Percentiles rank a stretch among this genome's conserved stretches.
Conservation (phyloP, 352 stramenopile genomes). For the Phytophthora sojae region DNA sequence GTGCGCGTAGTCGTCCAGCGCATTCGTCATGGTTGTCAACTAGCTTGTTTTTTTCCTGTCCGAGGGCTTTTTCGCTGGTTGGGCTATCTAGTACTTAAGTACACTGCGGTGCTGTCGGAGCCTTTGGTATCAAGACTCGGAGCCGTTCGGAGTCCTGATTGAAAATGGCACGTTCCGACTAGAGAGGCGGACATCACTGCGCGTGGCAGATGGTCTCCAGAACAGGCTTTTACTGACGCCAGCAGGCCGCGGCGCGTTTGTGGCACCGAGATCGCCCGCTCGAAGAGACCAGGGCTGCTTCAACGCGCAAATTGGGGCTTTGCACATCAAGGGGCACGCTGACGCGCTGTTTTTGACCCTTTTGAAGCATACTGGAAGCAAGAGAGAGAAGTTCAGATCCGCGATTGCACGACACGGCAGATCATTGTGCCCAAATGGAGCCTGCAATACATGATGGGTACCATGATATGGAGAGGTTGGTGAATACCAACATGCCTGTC, state of each 20-base stretch:
- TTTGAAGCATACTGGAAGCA: conserved; percentile 24
- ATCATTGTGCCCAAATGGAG: background rate
- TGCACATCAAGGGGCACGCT: conserved; percentile 29
- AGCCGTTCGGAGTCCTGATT: conserved; percentile 30
- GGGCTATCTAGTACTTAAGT: background rate
- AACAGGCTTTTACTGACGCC: conserved; percentile 21
- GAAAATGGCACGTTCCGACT: conserved; percentile 28
- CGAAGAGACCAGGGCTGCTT: conserved; percentile 6
- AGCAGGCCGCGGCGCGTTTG: conserved; percentile 8
- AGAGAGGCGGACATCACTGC: conserved; percentile 16
- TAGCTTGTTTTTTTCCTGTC: conserved; percentile 10
- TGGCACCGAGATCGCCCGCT: background rate
- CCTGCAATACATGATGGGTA: background rate
- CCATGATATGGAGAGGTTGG: background rate
- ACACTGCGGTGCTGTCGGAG: background rate
- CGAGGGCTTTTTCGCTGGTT: conserved; percentile 23
- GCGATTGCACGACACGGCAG: background rate
- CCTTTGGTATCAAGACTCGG: conserved; percentile 28
- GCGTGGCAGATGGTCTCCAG: background rate
- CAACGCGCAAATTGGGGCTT: background rate
- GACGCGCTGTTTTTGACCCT: background rate
- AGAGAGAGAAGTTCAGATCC: conserved; percentile 29
- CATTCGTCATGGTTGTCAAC: conserved; percentile 23
- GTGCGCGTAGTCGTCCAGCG: conserved; percentile 44
- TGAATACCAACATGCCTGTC: background rate